phyloP scores from a whole-genome alignment of 345 rosid genomes.

The Brassica nigra region DNA sequence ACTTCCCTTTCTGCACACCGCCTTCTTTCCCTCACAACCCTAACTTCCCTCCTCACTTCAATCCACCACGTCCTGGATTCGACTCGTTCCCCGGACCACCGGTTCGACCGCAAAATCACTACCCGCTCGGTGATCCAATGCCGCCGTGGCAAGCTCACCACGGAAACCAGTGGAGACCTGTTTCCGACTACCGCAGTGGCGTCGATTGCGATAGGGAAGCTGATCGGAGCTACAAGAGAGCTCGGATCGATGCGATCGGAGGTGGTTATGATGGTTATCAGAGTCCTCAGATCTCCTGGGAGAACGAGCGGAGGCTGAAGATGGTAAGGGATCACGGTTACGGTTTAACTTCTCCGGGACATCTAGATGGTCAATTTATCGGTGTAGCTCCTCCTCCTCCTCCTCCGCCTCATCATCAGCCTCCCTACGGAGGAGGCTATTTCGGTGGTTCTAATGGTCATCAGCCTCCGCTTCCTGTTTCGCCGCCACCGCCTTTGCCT shows the following conservation, averaged over 20 bases:
- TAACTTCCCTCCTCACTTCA: constrained; percentile 44
- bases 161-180: constrained; percentile 39
- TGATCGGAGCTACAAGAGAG: constrained; percentile 69
- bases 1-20: constrained; percentile 80
- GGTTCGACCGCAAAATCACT: constrained; percentile 25
- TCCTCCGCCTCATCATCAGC: constrained; percentile 14
- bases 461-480: constrained; percentile 63
- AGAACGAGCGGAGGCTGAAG: constrained; percentile 77
- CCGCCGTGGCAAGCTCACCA: constrained; percentile 50
- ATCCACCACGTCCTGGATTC: constrained; percentile 47
- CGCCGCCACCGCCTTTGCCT: constrained; percentile 75
- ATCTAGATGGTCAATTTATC: constrained; percentile 35
- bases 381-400: constrained; percentile 34
- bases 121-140: constrained; percentile 38
- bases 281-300: constrained; percentile 39
- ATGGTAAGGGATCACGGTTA: constrained; percentile 82
- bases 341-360: constrained; percentile 27
- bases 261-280: constrained; percentile 33
- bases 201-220: constrained; percentile 43
- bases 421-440: constrained; percentile 35
- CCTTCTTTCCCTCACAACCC: constrained; percentile 49
- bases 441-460: constrained; percentile 35
- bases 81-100: constrained; percentile 44
- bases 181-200: constrained; percentile 10
- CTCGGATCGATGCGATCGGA: constrained; percentile 54